Percentiles rank a stretch among this genome's conserved stretches.
Conservation (phyloP, 179 eudicot genomes). For the Monotropa hypopitys region DNA sequence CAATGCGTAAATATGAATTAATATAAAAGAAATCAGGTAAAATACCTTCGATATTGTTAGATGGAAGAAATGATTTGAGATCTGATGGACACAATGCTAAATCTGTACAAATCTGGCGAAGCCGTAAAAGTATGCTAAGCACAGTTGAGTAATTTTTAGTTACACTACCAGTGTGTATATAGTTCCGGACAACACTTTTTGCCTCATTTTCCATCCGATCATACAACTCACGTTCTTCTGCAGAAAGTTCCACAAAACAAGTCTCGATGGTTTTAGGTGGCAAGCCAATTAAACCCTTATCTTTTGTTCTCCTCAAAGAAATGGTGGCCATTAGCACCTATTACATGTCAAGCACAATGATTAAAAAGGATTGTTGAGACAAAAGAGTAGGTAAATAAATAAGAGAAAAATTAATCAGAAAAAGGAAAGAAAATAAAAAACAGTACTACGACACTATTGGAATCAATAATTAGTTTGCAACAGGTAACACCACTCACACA, state of each 20-base stretch:
- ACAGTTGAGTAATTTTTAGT: constrained; percentile 58
- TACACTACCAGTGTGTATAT: constrained; percentile 39
- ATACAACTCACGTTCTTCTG: constrained; percentile 68
- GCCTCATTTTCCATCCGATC: constrained; percentile 83
- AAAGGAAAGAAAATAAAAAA: not conserved
- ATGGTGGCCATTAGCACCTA: constrained; percentile 75
- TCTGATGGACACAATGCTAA: constrained; percentile 74
- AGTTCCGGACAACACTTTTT: constrained; percentile 43
- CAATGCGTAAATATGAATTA: not conserved
- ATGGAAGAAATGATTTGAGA: constrained; percentile 47
- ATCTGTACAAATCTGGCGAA: constrained; percentile 82
- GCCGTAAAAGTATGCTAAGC: constrained; percentile 65
- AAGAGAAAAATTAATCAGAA: not conserved
- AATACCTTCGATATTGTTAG: constrained; percentile 57
- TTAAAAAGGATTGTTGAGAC: not conserved
- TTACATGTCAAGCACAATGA: not conserved
- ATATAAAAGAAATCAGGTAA: not conserved
- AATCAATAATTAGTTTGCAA: not conserved
- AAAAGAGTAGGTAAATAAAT: not conserved
- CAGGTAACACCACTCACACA: not conserved
- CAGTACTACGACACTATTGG: not conserved
- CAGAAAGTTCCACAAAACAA: constrained; percentile 53
- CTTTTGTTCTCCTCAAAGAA: constrained; percentile 86
- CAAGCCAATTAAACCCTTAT: constrained; percentile 44
- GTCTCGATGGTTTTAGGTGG: constrained; percentile 58